Evolutionary conservation across 805 yeast genomes (phyloP).

Genomic region (Yarrowia alimentaria): DNA sequence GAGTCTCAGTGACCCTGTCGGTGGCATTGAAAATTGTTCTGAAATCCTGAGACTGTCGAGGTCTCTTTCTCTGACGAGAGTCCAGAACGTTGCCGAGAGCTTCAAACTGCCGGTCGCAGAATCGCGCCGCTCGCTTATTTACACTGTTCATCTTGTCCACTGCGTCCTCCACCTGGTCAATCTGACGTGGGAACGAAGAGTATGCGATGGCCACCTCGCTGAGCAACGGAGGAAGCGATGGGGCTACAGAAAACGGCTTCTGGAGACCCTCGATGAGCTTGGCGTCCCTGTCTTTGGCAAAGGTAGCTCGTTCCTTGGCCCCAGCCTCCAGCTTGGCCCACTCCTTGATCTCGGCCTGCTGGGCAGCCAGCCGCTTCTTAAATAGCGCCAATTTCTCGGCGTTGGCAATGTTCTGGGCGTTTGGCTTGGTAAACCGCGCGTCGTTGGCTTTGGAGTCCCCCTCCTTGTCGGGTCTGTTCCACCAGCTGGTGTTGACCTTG

Average conservation of each 20-base stretch:
- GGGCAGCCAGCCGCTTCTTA: conserved; percentile 45
- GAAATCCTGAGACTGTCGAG: conserved; percentile 25
- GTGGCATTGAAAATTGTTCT: conserved; percentile 15
- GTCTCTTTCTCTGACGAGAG: conserved; percentile 8
- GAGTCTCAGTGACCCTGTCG: not conserved
- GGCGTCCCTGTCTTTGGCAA: conserved; percentile 1
- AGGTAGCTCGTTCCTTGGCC: not conserved
- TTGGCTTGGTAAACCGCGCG: conserved; percentile 45
- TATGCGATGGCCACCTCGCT: conserved; percentile 1
- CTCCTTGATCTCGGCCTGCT: conserved; percentile 48
- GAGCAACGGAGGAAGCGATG: conserved; percentile 1
- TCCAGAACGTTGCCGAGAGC: conserved; percentile 23
- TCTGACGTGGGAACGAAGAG: conserved; percentile 7
- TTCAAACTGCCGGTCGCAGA: conserved; percentile 29
- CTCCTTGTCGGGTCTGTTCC: conserved; percentile 44
- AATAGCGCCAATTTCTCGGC: conserved; percentile 48
- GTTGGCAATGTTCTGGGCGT: conserved; percentile 59
- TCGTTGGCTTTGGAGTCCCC: conserved; percentile 35
- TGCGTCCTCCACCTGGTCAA: conserved; percentile 30
- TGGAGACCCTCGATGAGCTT: not conserved
- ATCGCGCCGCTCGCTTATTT: conserved; percentile 32
- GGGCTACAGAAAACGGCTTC: not conserved
- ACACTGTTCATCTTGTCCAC: conserved; percentile 33
- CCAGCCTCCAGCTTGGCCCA: conserved; percentile 43
- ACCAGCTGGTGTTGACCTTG: conserved; percentile 66